Evolutionary conservation across 2,329 filamentous ascomycete genomes (phyloP).

Genomic region (Blastomyces emzantsi): DNA sequence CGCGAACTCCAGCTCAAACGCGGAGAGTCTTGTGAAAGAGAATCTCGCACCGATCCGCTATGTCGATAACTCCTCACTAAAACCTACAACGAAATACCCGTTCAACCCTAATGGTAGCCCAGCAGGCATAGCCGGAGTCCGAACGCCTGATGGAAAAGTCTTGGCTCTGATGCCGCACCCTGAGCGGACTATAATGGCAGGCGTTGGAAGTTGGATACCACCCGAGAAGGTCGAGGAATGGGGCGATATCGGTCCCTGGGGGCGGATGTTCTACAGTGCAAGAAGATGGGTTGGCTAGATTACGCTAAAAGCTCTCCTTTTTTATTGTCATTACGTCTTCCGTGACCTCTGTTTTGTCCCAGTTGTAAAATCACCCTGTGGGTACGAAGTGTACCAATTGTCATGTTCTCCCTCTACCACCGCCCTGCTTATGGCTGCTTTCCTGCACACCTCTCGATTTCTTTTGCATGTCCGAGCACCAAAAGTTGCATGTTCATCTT

Average conservation of each 20-base stretch:
- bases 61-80: slow-evolving; percentile 65
- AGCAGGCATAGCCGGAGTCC: slow-evolving; percentile 68
- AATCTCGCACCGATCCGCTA: slow-evolving; percentile 73
- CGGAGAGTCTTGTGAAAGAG: slow-evolving; percentile 48
- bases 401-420: background rate
- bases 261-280: slow-evolving; percentile 76
- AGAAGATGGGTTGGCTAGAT: slow-evolving; percentile 70
- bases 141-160: slow-evolving; percentile 67
- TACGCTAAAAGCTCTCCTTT: no score
- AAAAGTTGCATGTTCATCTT: background rate
- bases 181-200: slow-evolving; percentile 75
- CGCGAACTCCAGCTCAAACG: slow-evolving; percentile 39
- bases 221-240: slow-evolving; percentile 53
- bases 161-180: slow-evolving; percentile 91
- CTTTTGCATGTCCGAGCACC: background rate
- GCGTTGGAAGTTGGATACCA: slow-evolving; percentile 67
- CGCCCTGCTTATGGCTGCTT: background rate
- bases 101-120: slow-evolving; percentile 84
- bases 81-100: slow-evolving; percentile 73
- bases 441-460: background rate
- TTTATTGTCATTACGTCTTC: background rate
- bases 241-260: slow-evolving; percentile 79
- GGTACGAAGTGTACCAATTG: background rate
- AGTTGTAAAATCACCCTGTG: background rate
- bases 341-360: background rate